These are phyloP conservation scores for Aaosphaeria pasadenensis DNA, from an alignment of 2,329 filamentous ascomycete species.

Conservation along the genomic window DNA sequence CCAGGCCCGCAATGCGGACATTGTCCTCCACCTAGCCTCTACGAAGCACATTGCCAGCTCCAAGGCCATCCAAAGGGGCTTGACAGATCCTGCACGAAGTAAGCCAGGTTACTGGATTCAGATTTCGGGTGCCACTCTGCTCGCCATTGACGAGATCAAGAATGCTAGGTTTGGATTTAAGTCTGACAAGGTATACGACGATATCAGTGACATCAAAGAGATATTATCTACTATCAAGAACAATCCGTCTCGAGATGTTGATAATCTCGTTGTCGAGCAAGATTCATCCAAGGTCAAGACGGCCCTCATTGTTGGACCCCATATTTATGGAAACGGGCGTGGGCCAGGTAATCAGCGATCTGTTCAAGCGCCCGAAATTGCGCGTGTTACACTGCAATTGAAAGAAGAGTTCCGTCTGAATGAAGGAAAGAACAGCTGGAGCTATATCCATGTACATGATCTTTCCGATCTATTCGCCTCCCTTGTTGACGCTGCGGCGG, in stretches of 20 bases:
- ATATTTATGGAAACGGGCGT: constrained; percentile 58
- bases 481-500: constrained; percentile 51
- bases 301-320: constrained; percentile 58
- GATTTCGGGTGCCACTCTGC: background rate
- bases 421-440: constrained; percentile 55
- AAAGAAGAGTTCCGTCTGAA: constrained; percentile 51
- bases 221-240: background rate
- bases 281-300: constrained; percentile 9
- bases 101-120: background rate
- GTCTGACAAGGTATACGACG: background rate
- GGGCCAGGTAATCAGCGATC: constrained; percentile 53
- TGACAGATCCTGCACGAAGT: background rate
- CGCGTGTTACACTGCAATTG: constrained; percentile 46
- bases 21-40: constrained; percentile 4
- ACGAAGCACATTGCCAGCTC: constrained; percentile 2
- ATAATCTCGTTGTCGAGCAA: constrained; percentile 12
- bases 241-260: constrained; percentile 9
- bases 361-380: constrained; percentile 55
- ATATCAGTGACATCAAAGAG: background rate
- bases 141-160: background rate
- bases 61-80: constrained; percentile 2
- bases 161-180: background rate
- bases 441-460: constrained; percentile 56
- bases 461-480: constrained; percentile 51
- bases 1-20: constrained; percentile 3